Conservation (phyloP, 2,329 filamentous ascomycete genomes). For the Paradendryphiella salina region DNA sequence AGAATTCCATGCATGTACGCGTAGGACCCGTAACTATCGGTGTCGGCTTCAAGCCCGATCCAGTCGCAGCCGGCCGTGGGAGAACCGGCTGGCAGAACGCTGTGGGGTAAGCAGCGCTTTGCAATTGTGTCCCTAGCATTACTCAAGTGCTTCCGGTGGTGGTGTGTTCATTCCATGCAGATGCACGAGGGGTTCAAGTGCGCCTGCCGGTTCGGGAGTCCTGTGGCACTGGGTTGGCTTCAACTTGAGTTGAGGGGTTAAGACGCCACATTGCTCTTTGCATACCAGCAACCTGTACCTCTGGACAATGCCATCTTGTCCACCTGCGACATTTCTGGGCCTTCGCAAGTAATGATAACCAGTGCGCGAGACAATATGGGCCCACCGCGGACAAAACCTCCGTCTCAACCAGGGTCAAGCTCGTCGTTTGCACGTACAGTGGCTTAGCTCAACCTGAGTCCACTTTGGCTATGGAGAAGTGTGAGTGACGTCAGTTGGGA, state of each 20-base stretch:
- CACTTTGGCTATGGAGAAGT: slow-evolving; percentile 4
- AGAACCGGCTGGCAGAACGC: slow-evolving; percentile 10
- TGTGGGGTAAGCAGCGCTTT: slow-evolving; percentile 9
- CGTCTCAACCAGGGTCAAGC: slow-evolving; percentile 6
- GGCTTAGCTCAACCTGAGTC: slow-evolving; percentile 12
- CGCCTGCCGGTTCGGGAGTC: slow-evolving; percentile 23
- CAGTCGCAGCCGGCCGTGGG: slow-evolving; percentile 13
- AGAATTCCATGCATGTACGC: slow-evolving; percentile 5
- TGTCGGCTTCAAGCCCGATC: slow-evolving; percentile 2
- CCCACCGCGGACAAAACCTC: slow-evolving; percentile 6
- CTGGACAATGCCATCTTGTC: neutral
- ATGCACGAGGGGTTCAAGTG: slow-evolving; percentile 20
- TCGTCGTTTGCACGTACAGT: slow-evolving; percentile 13
- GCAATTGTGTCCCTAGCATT: slow-evolving; percentile 1
- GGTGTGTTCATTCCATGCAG: slow-evolving; percentile 14
- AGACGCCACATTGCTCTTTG: slow-evolving; percentile 11
- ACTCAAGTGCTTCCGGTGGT: slow-evolving; percentile 7
- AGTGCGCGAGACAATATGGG: neutral
- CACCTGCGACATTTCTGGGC: neutral
- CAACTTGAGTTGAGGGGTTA: slow-evolving; percentile 9
- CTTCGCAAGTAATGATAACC: neutral
- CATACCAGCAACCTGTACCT: slow-evolving; percentile 2
- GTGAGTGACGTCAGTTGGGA: slow-evolving; percentile 22
- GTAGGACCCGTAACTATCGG: neutral
- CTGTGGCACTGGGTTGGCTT: slow-evolving; percentile 7